A percentile compares a stretch with the other conserved stretches of the same genome.
phyloP scores from a whole-genome alignment of 2,329 filamentous ascomycete genomes.

The Talaromyces verruculosus region DNA sequence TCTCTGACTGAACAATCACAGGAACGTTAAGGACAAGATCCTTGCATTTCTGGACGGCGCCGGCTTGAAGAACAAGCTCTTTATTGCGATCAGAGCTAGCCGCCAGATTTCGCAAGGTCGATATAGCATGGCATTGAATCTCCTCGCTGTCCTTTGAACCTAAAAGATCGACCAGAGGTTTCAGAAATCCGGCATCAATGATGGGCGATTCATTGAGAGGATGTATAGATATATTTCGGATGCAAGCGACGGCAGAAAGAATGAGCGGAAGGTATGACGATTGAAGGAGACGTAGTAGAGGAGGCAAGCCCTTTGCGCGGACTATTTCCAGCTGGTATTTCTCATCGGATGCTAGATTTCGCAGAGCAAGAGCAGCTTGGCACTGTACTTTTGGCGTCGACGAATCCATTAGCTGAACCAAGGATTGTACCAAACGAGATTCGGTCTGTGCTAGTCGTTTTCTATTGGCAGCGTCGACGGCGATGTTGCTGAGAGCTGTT shows the following conservation, averaged over 20 bases:
- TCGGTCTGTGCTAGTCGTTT: conserved; percentile 90
- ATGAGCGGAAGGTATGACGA: conserved; percentile 95
- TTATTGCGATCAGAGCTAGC: conserved; percentile 98
- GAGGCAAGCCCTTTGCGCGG: conserved; percentile 77
- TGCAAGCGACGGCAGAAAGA: conserved; percentile 93
- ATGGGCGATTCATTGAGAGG: conserved; percentile 97
- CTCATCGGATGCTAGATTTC: conserved; percentile 95
- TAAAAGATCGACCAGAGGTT: conserved; percentile 87
- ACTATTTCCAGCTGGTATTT: conserved; percentile 99
- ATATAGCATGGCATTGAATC: conserved; percentile 98
- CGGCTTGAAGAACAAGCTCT: conserved; percentile 92
- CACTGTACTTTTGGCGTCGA: conserved; percentile 97
- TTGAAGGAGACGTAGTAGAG: conserved; percentile 84
- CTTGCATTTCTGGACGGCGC: conserved; percentile 97
- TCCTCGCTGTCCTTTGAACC: conserved; percentile 97
- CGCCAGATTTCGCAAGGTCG: conserved; percentile 89
- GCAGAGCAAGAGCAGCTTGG: conserved; percentile 87
- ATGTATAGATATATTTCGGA: conserved; percentile 98
- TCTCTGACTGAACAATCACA: conserved; percentile 93
- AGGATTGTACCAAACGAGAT: conserved; percentile 83
- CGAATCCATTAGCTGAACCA: conserved; percentile 96
- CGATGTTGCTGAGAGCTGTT: conserved; percentile 96
- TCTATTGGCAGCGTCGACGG: conserved; percentile 86
- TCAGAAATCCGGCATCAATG: conserved; percentile 94
- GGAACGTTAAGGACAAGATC: conserved; percentile 91